phyloP scores from a whole-genome alignment of 2,329 filamentous ascomycete species.

The Stachybotrys echinatus region DNA sequence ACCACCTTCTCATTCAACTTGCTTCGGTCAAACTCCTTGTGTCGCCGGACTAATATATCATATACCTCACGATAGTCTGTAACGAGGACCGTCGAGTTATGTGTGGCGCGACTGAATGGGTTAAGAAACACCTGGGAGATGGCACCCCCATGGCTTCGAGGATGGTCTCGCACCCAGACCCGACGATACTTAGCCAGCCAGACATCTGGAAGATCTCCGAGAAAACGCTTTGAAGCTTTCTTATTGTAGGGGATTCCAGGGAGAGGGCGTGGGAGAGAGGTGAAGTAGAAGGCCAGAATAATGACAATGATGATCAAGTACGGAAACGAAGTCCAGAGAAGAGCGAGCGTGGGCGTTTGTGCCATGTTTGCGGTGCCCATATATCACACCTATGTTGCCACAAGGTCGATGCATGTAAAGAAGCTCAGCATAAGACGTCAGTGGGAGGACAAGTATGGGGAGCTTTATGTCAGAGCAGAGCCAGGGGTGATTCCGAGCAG shows the following conservation, averaged over 20 bases:
- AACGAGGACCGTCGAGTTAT: constrained; percentile 21
- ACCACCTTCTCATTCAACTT: constrained; percentile 16
- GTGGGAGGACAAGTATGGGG: background rate
- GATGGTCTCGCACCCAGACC: constrained; percentile 19
- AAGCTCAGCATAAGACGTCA: background rate
- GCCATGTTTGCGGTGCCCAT: background rate
- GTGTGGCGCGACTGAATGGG: constrained; percentile 17
- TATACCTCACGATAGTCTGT: constrained; percentile 24
- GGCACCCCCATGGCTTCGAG: constrained; percentile 16
- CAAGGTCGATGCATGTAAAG: background rate
- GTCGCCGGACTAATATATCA: constrained; percentile 25
- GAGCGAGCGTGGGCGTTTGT: background rate
- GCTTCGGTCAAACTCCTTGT: constrained; percentile 26
- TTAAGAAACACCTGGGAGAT: constrained; percentile 27
- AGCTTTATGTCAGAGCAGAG: too few relatives aligned
- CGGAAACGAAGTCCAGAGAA: background rate
- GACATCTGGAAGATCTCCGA: constrained; percentile 16
- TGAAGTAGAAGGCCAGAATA: background rate
- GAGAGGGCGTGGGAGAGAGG: constrained; percentile 10
- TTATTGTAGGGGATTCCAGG: constrained; percentile 21
- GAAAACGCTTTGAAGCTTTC: constrained; percentile 8
- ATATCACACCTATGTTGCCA: background rate
- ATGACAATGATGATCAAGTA: background rate
- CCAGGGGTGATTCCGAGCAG: too few relatives aligned
- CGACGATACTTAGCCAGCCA: constrained; percentile 12